Evolutionary conservation across 1,139 yeast genomes (phyloP).

Genomic region (Debaryomyces subglobosus): DNA sequence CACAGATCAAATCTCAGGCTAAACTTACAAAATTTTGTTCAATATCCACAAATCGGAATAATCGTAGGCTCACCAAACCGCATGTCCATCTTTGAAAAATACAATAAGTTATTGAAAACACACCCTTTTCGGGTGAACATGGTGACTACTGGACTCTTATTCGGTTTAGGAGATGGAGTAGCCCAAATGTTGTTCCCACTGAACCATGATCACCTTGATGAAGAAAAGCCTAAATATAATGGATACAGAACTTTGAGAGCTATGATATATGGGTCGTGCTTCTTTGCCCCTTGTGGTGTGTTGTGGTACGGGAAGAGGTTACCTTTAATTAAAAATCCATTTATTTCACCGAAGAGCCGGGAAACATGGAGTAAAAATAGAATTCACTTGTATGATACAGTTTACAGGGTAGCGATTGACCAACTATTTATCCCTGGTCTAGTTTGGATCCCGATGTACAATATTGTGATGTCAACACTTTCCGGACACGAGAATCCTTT

Average conservation of each 20-base stretch:
- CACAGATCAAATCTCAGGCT: not conserved
- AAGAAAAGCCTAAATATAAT: slow-evolving; percentile 28
- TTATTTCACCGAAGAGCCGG: slow-evolving; percentile 20
- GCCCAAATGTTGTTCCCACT: slow-evolving; percentile 66
- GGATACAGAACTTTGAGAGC: slow-evolving; percentile 63
- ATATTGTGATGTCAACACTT: slow-evolving; percentile 41
- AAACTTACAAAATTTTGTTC: not conserved
- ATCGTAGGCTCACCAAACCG: not conserved
- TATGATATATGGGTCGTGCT: slow-evolving; percentile 68
- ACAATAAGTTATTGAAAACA: slow-evolving; percentile 42
- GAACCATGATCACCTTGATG: slow-evolving; percentile 20
- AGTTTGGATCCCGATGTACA: slow-evolving; percentile 51
- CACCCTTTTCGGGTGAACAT: slow-evolving; percentile 61
- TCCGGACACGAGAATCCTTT: slow-evolving; percentile 43
- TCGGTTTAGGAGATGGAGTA: slow-evolving; percentile 73
- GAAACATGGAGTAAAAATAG: slow-evolving; percentile 18
- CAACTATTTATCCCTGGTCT: slow-evolving; percentile 39
- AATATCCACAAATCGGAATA: not conserved
- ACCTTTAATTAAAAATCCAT: slow-evolving; percentile 51
- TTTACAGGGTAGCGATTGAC: slow-evolving; percentile 40
- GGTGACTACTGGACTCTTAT: slow-evolving; percentile 59
- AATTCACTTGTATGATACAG: slow-evolving; percentile 35
- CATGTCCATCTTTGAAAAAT: slow-evolving; percentile 31
- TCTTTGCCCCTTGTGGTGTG: slow-evolving; percentile 78
- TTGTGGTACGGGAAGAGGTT: slow-evolving; percentile 66